Conservation (phyloP, 2,329 filamentous ascomycete genomes). For the Botryotinia convoluta region DNA sequence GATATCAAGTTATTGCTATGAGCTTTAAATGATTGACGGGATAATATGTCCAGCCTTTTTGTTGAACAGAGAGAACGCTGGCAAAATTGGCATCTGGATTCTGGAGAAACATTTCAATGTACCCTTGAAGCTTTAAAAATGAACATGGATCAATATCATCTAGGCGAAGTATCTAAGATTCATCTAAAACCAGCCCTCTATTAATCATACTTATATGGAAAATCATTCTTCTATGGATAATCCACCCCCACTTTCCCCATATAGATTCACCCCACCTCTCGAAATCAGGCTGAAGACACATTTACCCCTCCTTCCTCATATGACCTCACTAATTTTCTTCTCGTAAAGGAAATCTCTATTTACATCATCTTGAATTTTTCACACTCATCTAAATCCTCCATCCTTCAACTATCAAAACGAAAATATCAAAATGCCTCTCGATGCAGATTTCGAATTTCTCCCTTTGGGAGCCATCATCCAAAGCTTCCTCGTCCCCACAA, state of each 20-base stretch:
- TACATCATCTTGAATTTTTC: not conserved
- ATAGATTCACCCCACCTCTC: conserved; percentile 5
- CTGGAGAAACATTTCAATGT: not conserved
- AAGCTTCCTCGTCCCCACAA: conserved; percentile 68
- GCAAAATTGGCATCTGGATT: not conserved
- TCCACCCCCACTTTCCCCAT: conserved; percentile 14
- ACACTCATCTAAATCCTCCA: not conserved
- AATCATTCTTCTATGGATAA: not conserved
- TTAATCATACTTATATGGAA: not conserved
- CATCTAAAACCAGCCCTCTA: not conserved
- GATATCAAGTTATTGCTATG: not conserved
- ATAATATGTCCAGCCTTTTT: not conserved
- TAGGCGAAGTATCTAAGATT: not conserved
- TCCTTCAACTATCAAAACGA: not conserved
- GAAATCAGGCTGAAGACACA: conserved; percentile 11
- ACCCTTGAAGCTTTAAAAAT: not conserved
- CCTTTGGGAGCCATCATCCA: conserved; percentile 79
- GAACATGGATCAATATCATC: not conserved
- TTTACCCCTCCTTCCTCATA: conserved; percentile 16
- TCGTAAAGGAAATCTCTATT: not conserved
- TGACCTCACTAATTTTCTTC: not conserved
- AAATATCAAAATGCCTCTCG: conserved; percentile 12
- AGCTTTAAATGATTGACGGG: not conserved
- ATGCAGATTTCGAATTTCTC: conserved; percentile 57
- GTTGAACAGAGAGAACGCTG: not conserved